A percentile compares a stretch with the other conserved stretches of the same genome.
phyloP scores from a whole-genome alignment of 345 rosid genomes.

The Cardamine occulta region DNA sequence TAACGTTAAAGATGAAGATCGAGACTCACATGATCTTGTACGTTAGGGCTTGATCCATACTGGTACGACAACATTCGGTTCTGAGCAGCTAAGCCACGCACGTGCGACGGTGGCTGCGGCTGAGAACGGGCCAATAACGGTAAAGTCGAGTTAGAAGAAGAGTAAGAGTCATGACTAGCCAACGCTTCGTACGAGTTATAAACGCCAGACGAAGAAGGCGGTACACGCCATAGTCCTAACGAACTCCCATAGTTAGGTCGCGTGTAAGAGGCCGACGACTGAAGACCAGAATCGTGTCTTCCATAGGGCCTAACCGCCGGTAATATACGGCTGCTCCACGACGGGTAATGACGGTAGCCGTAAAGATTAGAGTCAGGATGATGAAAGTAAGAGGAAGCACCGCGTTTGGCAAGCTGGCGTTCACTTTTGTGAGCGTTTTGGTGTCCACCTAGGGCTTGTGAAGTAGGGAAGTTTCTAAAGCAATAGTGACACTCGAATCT shows the following conservation, averaged over 20 bases:
- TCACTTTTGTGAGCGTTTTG: constrained; percentile 65
- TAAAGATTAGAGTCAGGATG: constrained; percentile 32
- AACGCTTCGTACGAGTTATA: constrained; percentile 32
- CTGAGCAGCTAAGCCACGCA: constrained; percentile 30
- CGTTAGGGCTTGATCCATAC: constrained; percentile 33
- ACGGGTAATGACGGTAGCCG: constrained; percentile 34
- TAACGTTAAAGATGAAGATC: constrained; percentile 45
- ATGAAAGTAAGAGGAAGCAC: constrained; percentile 39
- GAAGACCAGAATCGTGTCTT: constrained; percentile 3
- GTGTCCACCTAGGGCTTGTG: constrained; percentile 66
- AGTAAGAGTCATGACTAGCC: neutral
- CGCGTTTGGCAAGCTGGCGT: constrained; percentile 55
- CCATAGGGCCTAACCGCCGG: constrained; percentile 25
- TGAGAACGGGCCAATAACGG: constrained; percentile 33
- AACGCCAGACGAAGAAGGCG: constrained; percentile 15
- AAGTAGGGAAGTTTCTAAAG: constrained; percentile 49
- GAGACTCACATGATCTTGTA: constrained; percentile 47
- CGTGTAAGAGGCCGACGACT: neutral
- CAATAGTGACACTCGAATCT: constrained; percentile 60
- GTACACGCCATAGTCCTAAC: constrained; percentile 33
- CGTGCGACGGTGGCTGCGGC: constrained; percentile 5
- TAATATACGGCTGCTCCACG: constrained; percentile 31
- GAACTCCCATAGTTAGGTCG: constrained; percentile 33
- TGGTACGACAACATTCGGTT: constrained; percentile 22
- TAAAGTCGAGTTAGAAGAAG: constrained; percentile 22